Percentiles rank a stretch among this genome's conserved stretches.
These are phyloP conservation scores for Penicillium nucicola DNA, from an alignment of 495 filamentous ascomycete species.

Conservation along the genomic window DNA sequence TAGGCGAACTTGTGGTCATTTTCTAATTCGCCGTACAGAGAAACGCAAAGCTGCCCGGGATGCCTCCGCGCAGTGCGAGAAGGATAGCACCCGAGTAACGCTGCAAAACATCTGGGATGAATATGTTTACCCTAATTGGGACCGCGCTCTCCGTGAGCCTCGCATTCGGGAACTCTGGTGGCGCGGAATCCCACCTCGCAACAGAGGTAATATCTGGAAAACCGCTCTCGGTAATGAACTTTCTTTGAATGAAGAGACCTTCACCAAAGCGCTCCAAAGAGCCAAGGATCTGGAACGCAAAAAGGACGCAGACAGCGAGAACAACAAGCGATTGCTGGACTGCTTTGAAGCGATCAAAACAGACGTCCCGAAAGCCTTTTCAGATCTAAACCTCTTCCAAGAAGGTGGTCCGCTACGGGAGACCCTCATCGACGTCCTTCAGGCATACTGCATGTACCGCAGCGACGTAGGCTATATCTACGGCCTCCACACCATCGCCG, in stretches of 20 bases:
- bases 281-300: slow-evolving; percentile 62
- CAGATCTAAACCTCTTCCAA: slow-evolving; percentile 82
- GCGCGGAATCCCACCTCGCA: slow-evolving; percentile 79
- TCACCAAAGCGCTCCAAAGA: slow-evolving; percentile 71
- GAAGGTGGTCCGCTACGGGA: slow-evolving; percentile 71
- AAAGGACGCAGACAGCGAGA: slow-evolving; percentile 45
- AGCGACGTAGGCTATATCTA: slow-evolving; percentile 88
- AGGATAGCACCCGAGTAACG: slow-evolving; percentile 62
- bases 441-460: slow-evolving; percentile 91
- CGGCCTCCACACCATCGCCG: slow-evolving; percentile 85
- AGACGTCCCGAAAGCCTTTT: slow-evolving; percentile 71
- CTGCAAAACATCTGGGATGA: slow-evolving; percentile 81
- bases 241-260: slow-evolving; percentile 70
- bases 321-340: slow-evolving; percentile 45
- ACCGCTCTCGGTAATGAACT: slow-evolving; percentile 89
- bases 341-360: slow-evolving; percentile 68
- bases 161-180: slow-evolving; percentile 90
- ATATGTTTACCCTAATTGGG: slow-evolving; percentile 84
- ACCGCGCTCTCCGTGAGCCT: slow-evolving; percentile 65
- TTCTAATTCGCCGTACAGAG: slow-evolving; percentile 24
- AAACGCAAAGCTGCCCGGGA: slow-evolving; percentile 47
- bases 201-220: slow-evolving; percentile 80
- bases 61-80: slow-evolving; percentile 52
- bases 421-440: slow-evolving; percentile 73
- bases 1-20: neutral